Evolutionary conservation across 495 filamentous ascomycete genomes (phyloP).

Genomic region (Aspergillus sclerotioniger): DNA sequence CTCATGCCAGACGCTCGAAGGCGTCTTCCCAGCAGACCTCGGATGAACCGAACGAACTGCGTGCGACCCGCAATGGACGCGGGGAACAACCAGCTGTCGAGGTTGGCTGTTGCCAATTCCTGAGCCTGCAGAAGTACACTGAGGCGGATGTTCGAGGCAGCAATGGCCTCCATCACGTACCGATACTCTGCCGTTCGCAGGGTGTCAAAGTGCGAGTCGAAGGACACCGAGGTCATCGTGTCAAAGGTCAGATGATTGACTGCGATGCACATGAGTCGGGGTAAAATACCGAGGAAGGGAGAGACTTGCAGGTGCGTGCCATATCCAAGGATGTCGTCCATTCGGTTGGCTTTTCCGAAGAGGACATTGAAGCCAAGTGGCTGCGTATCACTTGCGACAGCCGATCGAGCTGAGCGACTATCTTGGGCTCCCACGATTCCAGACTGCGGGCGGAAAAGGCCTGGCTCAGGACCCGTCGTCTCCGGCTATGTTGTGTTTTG

Average conservation of each 20-base stretch:
- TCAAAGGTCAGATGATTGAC: constrained; percentile 23
- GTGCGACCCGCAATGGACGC: neutral
- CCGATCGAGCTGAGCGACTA: neutral
- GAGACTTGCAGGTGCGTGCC: neutral
- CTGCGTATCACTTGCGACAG: neutral
- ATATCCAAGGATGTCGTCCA: neutral
- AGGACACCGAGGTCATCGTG: constrained; percentile 22
- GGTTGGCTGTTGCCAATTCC: neutral
- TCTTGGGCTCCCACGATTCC: neutral
- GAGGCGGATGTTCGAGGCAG: constrained; percentile 15
- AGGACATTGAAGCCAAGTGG: neutral
- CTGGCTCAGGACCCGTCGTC: neutral
- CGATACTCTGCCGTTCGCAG: constrained; percentile 13
- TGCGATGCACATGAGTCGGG: neutral
- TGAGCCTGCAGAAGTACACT: neutral
- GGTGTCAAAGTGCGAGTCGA: constrained; percentile 12
- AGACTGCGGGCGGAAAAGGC: neutral
- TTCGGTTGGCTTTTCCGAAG: neutral
- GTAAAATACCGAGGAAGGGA: too few relatives aligned
- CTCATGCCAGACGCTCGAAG: neutral
- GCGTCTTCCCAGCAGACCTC: neutral
- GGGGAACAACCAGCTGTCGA: constrained; percentile 6
- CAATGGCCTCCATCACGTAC: constrained; percentile 17
- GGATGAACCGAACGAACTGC: neutral
- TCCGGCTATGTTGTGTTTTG: neutral